Evolutionary conservation across 768 basidiomycete species (phyloP).

Genomic region (Agaricus bisporus): DNA sequence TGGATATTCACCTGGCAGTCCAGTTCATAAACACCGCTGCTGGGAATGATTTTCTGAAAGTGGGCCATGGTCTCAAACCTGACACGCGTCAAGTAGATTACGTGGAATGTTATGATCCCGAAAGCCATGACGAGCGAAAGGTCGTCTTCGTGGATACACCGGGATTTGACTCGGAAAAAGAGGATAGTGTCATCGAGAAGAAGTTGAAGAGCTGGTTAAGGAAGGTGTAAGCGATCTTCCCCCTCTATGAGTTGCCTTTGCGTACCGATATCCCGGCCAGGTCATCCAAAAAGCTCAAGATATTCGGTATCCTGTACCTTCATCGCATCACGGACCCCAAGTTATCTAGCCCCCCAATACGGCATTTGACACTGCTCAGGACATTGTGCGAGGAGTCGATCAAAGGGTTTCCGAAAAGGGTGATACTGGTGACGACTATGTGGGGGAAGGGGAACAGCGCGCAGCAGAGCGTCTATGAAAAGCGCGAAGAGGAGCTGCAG

Average conservation of each 20-base stretch:
- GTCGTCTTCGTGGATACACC: conserved; percentile 13
- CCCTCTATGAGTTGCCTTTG: background rate
- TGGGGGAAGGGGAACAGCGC: conserved; percentile 1
- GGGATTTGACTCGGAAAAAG: conserved; percentile 6
- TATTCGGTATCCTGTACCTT: conserved; percentile 12
- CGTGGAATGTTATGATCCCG: conserved; percentile 2
- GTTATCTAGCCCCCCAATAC: conserved; percentile 7
- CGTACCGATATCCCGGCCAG: background rate
- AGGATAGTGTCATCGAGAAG: conserved; percentile 1
- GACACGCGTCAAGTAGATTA: conserved; percentile 2
- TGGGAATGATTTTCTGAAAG: background rate
- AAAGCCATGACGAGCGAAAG: background rate
- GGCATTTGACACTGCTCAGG: conserved; percentile 7
- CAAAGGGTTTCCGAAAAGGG: conserved; percentile 6
- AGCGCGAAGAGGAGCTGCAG: conserved; percentile 7
- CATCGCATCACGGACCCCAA: conserved; percentile 10
- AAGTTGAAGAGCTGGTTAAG: conserved; percentile 10
- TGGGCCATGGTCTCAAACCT: conserved; percentile 3
- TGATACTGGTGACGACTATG: conserved; percentile 13
- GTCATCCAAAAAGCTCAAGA: conserved; percentile 4
- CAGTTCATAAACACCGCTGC: conserved; percentile 13
- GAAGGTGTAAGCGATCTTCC: conserved; percentile 4
- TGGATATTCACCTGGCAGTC: background rate
- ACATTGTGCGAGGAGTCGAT: conserved; percentile 1
- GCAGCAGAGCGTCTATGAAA: background rate